Percentiles rank a stretch among this genome's conserved stretches.
These are phyloP conservation scores for Sarocladium kiliense DNA, from an alignment of 2,329 filamentous ascomycete genomes.

Conservation along the genomic window DNA sequence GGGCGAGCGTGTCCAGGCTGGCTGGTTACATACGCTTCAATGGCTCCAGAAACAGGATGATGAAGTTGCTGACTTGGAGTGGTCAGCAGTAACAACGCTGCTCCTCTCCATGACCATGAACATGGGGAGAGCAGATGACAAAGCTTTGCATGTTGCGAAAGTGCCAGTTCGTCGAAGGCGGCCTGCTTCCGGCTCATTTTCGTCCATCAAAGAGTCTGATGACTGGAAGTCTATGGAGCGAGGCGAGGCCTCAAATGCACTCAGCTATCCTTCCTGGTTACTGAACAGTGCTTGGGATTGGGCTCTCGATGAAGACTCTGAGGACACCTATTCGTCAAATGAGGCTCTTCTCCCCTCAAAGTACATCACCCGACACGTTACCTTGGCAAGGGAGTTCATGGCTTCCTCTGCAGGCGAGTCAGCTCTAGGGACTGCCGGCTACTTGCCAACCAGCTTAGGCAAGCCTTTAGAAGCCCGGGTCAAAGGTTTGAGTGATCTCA, in stretches of 20 bases:
- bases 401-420: conserved; percentile 51
- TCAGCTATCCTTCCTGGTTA: conserved; percentile 52
- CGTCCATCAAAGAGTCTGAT: conserved; percentile 28
- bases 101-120: conserved; percentile 60
- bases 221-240: conserved; percentile 45
- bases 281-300: conserved; percentile 65
- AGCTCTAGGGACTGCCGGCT: conserved; percentile 50
- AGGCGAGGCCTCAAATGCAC: conserved; percentile 41
- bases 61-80: conserved; percentile 52
- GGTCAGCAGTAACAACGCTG: conserved; percentile 62
- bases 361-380: conserved; percentile 48
- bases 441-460: conserved; percentile 56
- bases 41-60: conserved; percentile 55
- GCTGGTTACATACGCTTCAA: conserved; percentile 69
- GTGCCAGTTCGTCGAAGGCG: conserved; percentile 25
- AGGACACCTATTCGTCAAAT: conserved; percentile 22
- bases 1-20: conserved; percentile 57
- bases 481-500: conserved; percentile 59
- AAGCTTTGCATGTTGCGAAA: conserved; percentile 18
- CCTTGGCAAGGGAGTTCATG: conserved; percentile 61
- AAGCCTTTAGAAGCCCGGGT: conserved; percentile 51
- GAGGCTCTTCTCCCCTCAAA: conserved; percentile 21
- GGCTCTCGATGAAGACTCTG: conserved; percentile 54
- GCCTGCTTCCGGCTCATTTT: conserved; percentile 29
- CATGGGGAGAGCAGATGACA: conserved; percentile 38